A percentile compares a stretch with the other conserved stretches of the same genome.
phyloP scores from a whole-genome alignment of 495 filamentous ascomycete genomes.

The Letharia lupina region DNA sequence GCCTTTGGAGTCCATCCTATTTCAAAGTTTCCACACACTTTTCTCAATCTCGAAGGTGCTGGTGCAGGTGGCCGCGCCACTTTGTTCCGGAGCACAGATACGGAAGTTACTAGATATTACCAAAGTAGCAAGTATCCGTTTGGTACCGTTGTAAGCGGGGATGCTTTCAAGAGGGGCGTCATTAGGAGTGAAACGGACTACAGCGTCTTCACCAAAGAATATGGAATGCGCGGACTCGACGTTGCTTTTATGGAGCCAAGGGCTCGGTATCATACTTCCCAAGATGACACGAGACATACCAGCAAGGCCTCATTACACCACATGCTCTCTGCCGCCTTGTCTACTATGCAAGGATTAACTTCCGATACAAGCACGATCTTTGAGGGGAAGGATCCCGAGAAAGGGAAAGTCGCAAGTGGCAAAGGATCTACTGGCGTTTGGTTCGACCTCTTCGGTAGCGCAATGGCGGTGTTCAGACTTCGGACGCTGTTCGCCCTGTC shows the following conservation, averaged over 20 bases:
- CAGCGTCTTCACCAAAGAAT: conserved; percentile 67
- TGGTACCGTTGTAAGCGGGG: conserved; percentile 68
- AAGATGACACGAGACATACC: conserved; percentile 77
- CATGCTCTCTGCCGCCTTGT: conserved; percentile 77
- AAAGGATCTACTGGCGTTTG: conserved; percentile 68
- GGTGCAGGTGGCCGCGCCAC: conserved; percentile 86
- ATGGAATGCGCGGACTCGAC: conserved; percentile 83
- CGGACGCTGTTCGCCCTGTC: conserved; percentile 82
- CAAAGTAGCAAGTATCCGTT: conserved; percentile 63
- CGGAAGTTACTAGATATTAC: conserved; percentile 77
- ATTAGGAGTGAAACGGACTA: conserved; percentile 87
- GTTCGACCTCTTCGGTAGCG: conserved; percentile 86
- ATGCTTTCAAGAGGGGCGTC: conserved; percentile 72
- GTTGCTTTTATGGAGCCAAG: conserved; percentile 84
- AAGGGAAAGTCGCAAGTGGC: conserved; percentile 59
- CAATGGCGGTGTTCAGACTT: conserved; percentile 69
- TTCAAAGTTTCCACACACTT: conserved; percentile 65
- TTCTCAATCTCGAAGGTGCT: conserved; percentile 91
- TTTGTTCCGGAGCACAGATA: conserved; percentile 78
- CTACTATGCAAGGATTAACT: conserved; percentile 61
- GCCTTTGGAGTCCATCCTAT: conserved; percentile 80
- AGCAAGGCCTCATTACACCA: conserved; percentile 76
- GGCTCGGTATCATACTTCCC: conserved; percentile 80
- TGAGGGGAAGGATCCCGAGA: conserved; percentile 47
- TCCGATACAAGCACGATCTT: conserved; percentile 62